These are phyloP conservation scores for Gnaphalium uliginosum DNA, from an alignment of 129 eudicot species.

Conservation along the genomic window DNA sequence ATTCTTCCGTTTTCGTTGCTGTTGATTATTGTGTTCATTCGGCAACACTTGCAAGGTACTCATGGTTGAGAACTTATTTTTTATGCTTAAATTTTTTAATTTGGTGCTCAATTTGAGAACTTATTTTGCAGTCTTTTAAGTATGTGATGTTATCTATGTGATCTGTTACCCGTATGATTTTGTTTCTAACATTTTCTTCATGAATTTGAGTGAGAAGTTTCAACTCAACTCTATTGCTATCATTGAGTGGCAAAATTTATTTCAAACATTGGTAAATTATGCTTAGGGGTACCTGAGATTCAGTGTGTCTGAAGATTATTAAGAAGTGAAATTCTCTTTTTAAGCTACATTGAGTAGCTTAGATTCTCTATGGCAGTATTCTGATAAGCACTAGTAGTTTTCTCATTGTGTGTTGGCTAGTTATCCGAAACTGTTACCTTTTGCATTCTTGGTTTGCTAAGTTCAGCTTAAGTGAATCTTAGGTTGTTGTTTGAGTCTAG, in stretches of 20 bases:
- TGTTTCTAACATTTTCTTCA: too few relatives aligned
- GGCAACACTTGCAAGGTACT: slow-evolving; percentile 88
- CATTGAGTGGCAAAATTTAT: neutral
- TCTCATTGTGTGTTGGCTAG: neutral
- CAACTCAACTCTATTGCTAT: neutral
- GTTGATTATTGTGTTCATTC: slow-evolving; percentile 61
- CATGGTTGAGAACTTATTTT: neutral
- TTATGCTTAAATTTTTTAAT: neutral
- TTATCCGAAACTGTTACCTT: neutral
- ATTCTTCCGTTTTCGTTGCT: slow-evolving; percentile 78
- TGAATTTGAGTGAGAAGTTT: neutral
- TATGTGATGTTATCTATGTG: too few relatives aligned
- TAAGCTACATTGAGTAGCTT: neutral
- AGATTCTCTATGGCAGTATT: slow-evolving; percentile 13
- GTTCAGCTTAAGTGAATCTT: slow-evolving; percentile 3
- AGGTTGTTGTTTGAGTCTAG: neutral
- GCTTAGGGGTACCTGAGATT: neutral
- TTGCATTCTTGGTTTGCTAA: slow-evolving; percentile 3
- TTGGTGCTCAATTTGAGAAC: neutral
- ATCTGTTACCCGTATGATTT: too few relatives aligned
- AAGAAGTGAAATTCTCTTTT: neutral
- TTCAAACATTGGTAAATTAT: too few relatives aligned
- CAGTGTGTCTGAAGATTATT: neutral
- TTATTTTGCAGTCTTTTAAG: too few relatives aligned
- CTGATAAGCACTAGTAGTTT: neutral